phyloP scores from a whole-genome alignment of 805 yeast genomes.

The Ogataea nakhonphanomensis region DNA sequence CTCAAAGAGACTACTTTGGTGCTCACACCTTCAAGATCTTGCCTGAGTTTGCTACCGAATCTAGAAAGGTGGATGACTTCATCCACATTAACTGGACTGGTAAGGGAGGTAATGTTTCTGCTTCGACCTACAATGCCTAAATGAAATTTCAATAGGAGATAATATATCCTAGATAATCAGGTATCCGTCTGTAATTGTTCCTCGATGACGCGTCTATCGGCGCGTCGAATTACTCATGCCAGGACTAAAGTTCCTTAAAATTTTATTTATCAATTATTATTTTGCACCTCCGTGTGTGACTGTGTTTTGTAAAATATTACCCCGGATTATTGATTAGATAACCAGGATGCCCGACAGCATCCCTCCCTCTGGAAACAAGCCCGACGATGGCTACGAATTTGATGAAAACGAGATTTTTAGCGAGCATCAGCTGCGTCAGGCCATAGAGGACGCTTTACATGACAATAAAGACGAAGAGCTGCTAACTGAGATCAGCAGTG shows the following conservation, averaged over 20 bases:
- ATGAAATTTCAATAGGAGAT: background rate
- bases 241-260: no score
- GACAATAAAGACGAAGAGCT: slow-evolving; percentile 16
- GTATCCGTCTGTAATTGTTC: background rate
- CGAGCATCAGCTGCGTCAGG: slow-evolving; percentile 14
- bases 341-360: slow-evolving; percentile 11
- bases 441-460: slow-evolving; percentile 15
- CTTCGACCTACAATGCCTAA: slow-evolving; percentile 91
- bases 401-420: slow-evolving; percentile 16
- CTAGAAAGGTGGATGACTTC: slow-evolving; percentile 73
- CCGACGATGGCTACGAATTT: slow-evolving; percentile 10
- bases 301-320: slow-evolving; percentile 23
- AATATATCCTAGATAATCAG: slow-evolving; percentile 3
- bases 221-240: background rate
- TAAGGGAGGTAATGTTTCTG: slow-evolving; percentile 96
- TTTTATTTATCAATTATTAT: background rate
- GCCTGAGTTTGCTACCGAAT: slow-evolving; percentile 76
- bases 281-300: slow-evolving; percentile 16
- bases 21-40: slow-evolving; percentile 97
- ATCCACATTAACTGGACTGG: slow-evolving; percentile 99
- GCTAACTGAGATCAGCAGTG: slow-evolving; percentile 24
- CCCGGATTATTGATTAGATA: slow-evolving; percentile 24
- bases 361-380: slow-evolving; percentile 9
- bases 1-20: slow-evolving; percentile 99
- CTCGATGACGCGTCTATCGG: background rate